Conservation (phyloP, 2,329 filamentous ascomycete species). For the Fusarium sp. region DNA sequence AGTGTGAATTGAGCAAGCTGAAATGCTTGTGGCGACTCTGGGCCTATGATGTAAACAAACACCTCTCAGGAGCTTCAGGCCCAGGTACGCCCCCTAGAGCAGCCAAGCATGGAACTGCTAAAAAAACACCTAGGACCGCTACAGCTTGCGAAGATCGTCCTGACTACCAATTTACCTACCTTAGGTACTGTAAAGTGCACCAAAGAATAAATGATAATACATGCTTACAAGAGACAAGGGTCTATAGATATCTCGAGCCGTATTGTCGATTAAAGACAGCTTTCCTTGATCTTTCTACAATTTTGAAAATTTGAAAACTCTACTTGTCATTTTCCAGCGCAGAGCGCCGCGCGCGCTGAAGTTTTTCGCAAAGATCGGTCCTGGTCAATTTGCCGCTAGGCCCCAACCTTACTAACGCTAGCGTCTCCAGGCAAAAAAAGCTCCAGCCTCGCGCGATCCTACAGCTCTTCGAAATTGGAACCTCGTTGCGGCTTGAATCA, state of each 20-base stretch:
- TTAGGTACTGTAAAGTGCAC: background rate
- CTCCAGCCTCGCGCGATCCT: slow-evolving; percentile 61
- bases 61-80: slow-evolving; percentile 7
- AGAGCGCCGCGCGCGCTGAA: background rate
- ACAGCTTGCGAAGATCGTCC: background rate
- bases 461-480: slow-evolving; percentile 50
- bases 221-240: too few relatives aligned
- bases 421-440: slow-evolving; percentile 58
- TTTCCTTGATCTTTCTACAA: too few relatives aligned
- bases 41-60: slow-evolving; percentile 33
- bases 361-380: slow-evolving; percentile 25
- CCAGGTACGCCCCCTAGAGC: slow-evolving; percentile 11
- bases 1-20: slow-evolving; percentile 18
- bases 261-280: too few relatives aligned
- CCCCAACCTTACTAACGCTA: slow-evolving; percentile 47
- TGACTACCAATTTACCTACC: background rate
- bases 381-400: slow-evolving; percentile 40
- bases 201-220: background rate
- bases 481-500: slow-evolving; percentile 51
- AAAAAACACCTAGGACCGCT: background rate
- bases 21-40: slow-evolving; percentile 17
- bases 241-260: too few relatives aligned
- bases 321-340: too few relatives aligned
- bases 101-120: background rate
- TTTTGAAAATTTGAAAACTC: too few relatives aligned